Evolutionary conservation across 768 basidiomycete species (phyloP).

Genomic region (Macrolepiota fuliginosa): DNA sequence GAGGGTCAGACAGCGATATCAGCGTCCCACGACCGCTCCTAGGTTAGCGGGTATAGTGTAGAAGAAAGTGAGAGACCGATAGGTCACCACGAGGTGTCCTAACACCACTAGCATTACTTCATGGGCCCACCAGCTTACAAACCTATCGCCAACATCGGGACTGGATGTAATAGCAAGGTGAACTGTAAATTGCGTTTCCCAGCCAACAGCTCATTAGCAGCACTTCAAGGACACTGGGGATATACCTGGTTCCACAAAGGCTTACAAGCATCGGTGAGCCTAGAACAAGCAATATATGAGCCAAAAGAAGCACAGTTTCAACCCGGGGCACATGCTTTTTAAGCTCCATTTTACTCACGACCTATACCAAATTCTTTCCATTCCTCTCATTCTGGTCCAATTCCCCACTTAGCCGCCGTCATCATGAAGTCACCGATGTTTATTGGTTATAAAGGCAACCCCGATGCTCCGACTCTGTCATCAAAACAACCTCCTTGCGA

Average conservation of each 20-base stretch:
- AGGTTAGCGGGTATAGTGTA: not conserved
- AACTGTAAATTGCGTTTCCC: not conserved
- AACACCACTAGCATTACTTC: not conserved
- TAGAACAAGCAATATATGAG: not conserved
- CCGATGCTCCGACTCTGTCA: not conserved
- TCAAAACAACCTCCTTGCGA: not conserved
- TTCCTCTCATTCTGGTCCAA: not conserved
- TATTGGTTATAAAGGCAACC: not conserved
- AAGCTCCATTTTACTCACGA: not conserved
- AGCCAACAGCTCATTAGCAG: not conserved
- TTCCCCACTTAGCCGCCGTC: not conserved
- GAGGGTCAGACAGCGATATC: not conserved
- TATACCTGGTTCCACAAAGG: not conserved
- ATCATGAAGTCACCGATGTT: conserved; percentile 14
- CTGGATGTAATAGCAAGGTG: not conserved
- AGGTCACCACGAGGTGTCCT: not conserved
- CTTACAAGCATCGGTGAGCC: not conserved
- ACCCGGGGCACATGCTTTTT: not conserved
- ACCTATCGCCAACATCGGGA: not conserved
- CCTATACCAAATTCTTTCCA: not conserved
- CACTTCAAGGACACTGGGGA: not conserved
- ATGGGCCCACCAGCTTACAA: not conserved
- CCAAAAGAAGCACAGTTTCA: not conserved
- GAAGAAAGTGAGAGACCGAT: not conserved
- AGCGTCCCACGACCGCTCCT: not conserved